A percentile compares a stretch with the other conserved stretches of the same genome.
phyloP scores from a whole-genome alignment of 345 rosid genomes.

The Pelargonium nanum region DNA sequence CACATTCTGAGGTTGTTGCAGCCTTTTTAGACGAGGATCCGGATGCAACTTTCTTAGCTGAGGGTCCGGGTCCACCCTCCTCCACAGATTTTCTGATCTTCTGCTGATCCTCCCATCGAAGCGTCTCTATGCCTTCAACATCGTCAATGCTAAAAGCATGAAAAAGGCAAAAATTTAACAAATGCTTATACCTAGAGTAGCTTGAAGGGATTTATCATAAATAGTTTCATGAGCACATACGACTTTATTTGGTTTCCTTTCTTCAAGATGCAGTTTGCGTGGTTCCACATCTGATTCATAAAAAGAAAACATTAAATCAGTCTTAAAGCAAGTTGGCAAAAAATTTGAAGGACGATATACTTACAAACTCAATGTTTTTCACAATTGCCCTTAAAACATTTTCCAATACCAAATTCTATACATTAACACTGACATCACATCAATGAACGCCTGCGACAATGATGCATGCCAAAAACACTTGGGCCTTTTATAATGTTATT shows the following conservation, averaged over 20 bases:
- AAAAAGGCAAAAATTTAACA: slow-evolving; percentile 5
- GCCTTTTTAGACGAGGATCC: slow-evolving; percentile 11
- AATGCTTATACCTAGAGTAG: neutral
- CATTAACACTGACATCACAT: neutral
- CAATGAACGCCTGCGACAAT: neutral
- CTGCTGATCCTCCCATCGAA: slow-evolving; percentile 97
- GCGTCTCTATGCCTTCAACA: slow-evolving; percentile 77
- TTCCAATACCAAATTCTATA: neutral
- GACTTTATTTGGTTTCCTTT: slow-evolving; percentile 69
- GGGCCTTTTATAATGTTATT: no score
- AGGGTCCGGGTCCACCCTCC: slow-evolving; percentile 18
- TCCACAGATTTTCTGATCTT: slow-evolving; percentile 60
- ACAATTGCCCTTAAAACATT: neutral
- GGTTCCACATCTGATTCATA: slow-evolving; percentile 76
- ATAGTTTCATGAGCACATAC: slow-evolving; percentile 29
- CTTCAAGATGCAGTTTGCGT: slow-evolving; percentile 59
- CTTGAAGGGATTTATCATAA: neutral
- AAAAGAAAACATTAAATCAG: slow-evolving; percentile 6
- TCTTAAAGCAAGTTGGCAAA: neutral
- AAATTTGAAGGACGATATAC: no score
- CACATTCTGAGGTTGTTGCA: slow-evolving; percentile 30
- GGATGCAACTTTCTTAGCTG: slow-evolving; percentile 24
- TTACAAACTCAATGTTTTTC: neutral
- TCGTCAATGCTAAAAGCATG: slow-evolving; percentile 54
- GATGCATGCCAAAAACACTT: no score